Base-by-base conservation (phyloP, 805 yeast genomes). In the Ogataea populi-albae region DNA sequence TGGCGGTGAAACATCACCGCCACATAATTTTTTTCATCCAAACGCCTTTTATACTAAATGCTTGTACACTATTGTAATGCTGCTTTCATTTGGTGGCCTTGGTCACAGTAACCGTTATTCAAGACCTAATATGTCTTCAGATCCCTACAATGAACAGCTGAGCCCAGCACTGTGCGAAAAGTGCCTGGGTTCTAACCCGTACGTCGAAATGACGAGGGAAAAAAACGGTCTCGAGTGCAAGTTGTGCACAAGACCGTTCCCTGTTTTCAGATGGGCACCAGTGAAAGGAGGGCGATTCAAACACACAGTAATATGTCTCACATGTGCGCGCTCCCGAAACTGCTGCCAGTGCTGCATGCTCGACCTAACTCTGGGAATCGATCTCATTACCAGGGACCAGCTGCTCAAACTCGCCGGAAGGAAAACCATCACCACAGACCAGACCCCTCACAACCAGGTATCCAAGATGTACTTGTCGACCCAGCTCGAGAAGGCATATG, bases 271-370 rank as follows among this genome's bases (percentile, higher is more conserved):
- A 37, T 86, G 96, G 96, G 68, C 71, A 38, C 71, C 74, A 12
- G 62, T 61, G 26, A 62, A 59, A 38, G 64, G 57, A 27, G 67
- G 66, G 14, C 61, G 64, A 30, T 62, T 76, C 42, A 69, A 72
- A 38, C 77, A 74, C 47, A 87, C 96, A 3, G 59, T 77, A 2
- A 75, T 91, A 14, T 91, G 98, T 61, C 55, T 64, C 23, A 77
- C 89, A 0, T 91, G 98, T 64, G 79, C 97, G 0, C 66, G 79
- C 26, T 77, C 81, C 28, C 72, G 81, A 40, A 82, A 86, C 61
- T 82, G 94, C 49, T 91, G 98, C 55, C 98, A 93, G 57, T 65
- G 79, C 17, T 91, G 98, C 58, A 73, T 87, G 76, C 58, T 83
- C 22, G 98, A 91, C 62, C 63, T 89, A 26, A 75, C 81, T 19